Conservation (phyloP, 768 basidiomycete genomes). For the Multifurca ochricompacta region DNA sequence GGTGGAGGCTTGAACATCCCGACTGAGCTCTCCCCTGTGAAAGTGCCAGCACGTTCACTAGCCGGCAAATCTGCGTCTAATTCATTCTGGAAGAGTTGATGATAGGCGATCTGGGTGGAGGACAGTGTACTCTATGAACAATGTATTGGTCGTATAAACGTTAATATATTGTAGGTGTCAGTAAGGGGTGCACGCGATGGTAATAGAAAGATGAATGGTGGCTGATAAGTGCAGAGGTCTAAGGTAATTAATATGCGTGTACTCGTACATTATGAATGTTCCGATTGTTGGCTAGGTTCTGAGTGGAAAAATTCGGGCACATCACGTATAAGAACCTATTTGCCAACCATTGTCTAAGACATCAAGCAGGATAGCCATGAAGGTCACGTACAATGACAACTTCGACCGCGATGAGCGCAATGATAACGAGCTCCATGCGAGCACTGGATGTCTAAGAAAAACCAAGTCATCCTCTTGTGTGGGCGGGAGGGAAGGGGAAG, state of each 20-base stretch:
- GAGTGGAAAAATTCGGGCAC: constrained; percentile 64
- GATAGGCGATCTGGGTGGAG: no score
- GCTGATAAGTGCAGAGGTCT: not conserved
- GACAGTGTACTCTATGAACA: not conserved
- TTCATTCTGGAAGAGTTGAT: constrained; percentile 6
- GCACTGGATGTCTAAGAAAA: constrained; percentile 67
- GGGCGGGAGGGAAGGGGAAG: no score
- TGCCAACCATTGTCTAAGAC: not conserved
- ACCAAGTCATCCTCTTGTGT: constrained; percentile 7
- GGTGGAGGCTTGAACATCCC: constrained; percentile 15
- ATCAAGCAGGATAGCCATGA: not conserved
- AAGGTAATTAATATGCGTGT: not conserved
- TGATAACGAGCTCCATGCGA: constrained; percentile 94
- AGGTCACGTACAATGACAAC: constrained; percentile 68
- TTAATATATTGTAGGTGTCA: not conserved
- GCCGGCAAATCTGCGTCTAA: constrained; percentile 1
- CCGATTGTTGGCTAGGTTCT: not conserved
- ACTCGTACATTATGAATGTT: not conserved
- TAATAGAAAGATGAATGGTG: constrained; percentile 2
- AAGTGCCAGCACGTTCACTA: constrained; percentile 14
- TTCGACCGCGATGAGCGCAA: constrained; percentile 88
- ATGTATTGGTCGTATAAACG: not conserved
- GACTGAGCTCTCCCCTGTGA: constrained; percentile 17
- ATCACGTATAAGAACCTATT: constrained; percentile 66
- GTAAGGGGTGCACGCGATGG: not conserved